Base-by-base conservation (phyloP, 202 grass and related monocot genomes). In the Elaeis oleifera region DNA sequence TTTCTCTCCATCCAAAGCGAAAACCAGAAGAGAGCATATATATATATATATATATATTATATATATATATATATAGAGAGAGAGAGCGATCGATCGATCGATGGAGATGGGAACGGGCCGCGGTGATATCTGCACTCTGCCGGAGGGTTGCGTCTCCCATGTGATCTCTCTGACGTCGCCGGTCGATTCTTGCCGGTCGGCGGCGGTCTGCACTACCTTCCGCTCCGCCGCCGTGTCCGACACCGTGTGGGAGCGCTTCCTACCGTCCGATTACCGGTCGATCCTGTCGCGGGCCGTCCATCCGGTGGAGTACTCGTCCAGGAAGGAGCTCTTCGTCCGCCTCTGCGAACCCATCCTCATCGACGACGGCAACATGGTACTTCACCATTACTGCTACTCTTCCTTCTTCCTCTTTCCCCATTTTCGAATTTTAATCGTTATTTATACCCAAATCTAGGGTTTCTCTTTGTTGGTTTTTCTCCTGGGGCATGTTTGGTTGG, bases 81-180 rank as follows among this genome's bases (percentile, higher is more conserved):
- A 18, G 52, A 1, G 4, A 5, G 6, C 51, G 16, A 17, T 1
- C 5, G 26, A 28, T 29, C 5, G 28, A 31, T 28, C 6, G 0
- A 59, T 16, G 2, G 23, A 59, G 8, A 7, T 4, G 49, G 67
- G 16, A 9, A 54, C 16, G 3, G 50, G 27, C 50, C 17, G 27
- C 5, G 18, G 26, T 17, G 55, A 78, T 52, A 79, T 95, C 19
- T 56, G 59, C 71, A 50, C 50, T 49, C 61, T 91, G 9, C 92
- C 88, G 16, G 88, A 86, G 71, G 84, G 78, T 24, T 91, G 92
- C 65, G 59, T 91, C 21, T 63, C 81, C 51, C 71, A 79, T 54
- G 82, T 83, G 53, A 91, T 97, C 68, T 80, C 81, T 36, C 75
- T 91, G 70, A 91, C 92, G 18, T 66, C 81, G 44, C 92, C 88